Conservation (phyloP, 202 grass and related monocot species). For the Sporobolus alterniflorus region DNA sequence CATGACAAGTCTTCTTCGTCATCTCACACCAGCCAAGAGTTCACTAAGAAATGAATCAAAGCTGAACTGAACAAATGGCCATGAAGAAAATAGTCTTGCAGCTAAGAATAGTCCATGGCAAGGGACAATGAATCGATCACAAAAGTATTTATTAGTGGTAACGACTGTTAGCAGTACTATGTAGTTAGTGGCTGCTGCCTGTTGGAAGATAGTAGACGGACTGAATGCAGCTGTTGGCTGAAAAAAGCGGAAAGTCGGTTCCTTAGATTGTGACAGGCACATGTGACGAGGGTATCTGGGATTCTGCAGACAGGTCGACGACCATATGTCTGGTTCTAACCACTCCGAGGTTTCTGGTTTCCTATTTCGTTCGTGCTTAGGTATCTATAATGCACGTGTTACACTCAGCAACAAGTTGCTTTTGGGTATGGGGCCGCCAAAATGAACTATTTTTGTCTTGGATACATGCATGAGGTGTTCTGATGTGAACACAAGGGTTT, state of each 20-base stretch:
- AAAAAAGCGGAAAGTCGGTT: background rate
- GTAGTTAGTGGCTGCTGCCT: constrained; percentile 9
- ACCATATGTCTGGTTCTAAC: background rate
- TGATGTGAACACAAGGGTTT: too few species aligned
- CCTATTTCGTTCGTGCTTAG: background rate
- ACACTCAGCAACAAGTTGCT: background rate
- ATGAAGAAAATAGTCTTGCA: background rate
- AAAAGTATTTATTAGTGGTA: background rate
- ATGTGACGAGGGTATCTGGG: background rate
- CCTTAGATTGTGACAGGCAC: constrained; percentile 18
- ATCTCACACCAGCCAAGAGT: background rate
- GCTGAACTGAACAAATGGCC: background rate
- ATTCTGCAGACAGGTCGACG: background rate
- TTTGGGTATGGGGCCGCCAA: background rate
- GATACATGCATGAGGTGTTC: background rate
- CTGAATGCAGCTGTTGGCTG: background rate
- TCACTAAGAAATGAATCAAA: background rate
- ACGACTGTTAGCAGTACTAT: background rate
- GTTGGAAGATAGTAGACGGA: background rate
- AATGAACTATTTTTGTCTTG: background rate
- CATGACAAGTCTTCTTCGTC: constrained; percentile 24
- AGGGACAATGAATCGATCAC: background rate
- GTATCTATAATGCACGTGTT: background rate
- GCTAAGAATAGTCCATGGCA: constrained; percentile 25
- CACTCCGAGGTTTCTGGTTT: background rate